phyloP scores from a whole-genome alignment of 345 rosid genomes.

The Syzygium grande region DNA sequence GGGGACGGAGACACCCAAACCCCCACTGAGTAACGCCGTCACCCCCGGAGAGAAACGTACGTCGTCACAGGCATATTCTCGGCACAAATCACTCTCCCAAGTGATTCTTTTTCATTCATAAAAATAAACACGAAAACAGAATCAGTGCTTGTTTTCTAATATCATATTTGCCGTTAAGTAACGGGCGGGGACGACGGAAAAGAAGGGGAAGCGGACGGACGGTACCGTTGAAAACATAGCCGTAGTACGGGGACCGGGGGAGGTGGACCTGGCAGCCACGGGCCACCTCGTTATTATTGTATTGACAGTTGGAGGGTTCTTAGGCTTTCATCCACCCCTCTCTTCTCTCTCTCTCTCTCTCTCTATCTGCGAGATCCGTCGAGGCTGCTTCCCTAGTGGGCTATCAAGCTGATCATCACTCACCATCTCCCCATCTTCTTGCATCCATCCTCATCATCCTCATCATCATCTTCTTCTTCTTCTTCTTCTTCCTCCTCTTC shows the following conservation, averaged over 20 bases:
- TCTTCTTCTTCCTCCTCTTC: background rate
- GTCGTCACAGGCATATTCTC: background rate
- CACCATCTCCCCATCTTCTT: background rate
- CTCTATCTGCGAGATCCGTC: background rate
- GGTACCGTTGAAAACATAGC: background rate
- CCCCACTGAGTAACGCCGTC: background rate
- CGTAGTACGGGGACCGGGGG: background rate
- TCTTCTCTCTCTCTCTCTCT: background rate
- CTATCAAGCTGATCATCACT: background rate
- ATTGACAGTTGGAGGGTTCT: background rate
- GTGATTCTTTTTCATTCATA: background rate
- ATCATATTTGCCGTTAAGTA: background rate
- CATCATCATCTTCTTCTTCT: too few relatives aligned
- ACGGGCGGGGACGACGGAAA: background rate
- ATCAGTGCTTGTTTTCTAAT: background rate
- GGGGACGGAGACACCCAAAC: background rate
- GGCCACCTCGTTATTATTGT: too few relatives aligned
- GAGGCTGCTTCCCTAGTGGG: background rate
- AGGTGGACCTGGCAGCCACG: background rate
- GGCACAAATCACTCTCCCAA: background rate
- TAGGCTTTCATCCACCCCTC: background rate
- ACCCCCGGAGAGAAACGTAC: background rate
- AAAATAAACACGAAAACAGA: background rate
- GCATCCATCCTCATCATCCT: background rate
- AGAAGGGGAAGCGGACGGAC: background rate